These are phyloP conservation scores for Elasticomyces elasticus DNA, from an alignment of 495 filamentous ascomycete genomes.

Conservation along the genomic window DNA sequence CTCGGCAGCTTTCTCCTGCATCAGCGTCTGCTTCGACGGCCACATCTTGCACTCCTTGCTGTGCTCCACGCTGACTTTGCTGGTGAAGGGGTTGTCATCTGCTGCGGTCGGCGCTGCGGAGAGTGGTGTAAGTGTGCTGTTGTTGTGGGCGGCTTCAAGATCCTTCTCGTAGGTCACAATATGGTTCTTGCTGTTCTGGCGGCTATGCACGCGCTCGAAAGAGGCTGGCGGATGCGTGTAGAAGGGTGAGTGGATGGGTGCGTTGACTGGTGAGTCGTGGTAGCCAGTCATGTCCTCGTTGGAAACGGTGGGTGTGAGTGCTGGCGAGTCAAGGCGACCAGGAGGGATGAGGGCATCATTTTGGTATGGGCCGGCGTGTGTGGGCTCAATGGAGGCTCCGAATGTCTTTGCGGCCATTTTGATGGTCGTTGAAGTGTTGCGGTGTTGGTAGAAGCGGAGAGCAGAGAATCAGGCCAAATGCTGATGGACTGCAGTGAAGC, in stretches of 20 bases:
- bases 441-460: background rate
- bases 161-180: constrained; percentile 27
- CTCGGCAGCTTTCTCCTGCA: constrained; percentile 23
- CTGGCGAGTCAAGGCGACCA: constrained; percentile 10
- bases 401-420: constrained; percentile 11
- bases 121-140: background rate
- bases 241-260: constrained; percentile 45
- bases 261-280: background rate
- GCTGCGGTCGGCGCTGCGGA: background rate
- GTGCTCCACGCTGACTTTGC: constrained; percentile 28
- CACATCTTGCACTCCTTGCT: constrained; percentile 37
- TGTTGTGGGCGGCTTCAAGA: constrained; percentile 24
- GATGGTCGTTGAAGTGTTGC: background rate
- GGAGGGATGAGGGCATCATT: constrained; percentile 8
- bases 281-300: constrained; percentile 6
- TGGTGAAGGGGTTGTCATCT: constrained; percentile 14
- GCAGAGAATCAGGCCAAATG: background rate
- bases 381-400: constrained; percentile 14
- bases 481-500: background rate
- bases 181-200: constrained; percentile 26
- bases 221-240: constrained; percentile 48
- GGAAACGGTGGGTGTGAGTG: constrained; percentile 14
- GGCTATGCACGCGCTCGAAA: constrained; percentile 33
- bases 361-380: background rate
- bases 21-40: constrained; percentile 33